Evolutionary conservation across 1,284 basidiomycete genomes (phyloP), one percentile per base, ranked within the genome.

Genomic region (Tetrapyrgos nigripes): DNA sequence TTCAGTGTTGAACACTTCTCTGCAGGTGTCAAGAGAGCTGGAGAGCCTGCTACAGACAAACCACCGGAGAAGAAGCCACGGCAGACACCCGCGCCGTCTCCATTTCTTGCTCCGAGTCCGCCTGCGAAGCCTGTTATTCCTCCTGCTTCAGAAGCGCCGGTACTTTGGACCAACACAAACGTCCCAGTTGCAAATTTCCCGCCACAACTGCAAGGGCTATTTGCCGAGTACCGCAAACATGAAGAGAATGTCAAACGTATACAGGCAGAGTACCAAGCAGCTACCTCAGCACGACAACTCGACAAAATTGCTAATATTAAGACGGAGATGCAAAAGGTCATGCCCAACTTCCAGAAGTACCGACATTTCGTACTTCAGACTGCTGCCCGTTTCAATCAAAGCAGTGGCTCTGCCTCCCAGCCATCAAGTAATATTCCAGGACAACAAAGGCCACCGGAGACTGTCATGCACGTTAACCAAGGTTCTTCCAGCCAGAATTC

Each of bases 1-100:
- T 10, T n/a, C n/a, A n/a, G n/a, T 46, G 27, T 29, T 46, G 17
- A 23, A 3, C 11, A 43, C 3, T 21, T 57, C 9, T 28, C 29
- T 28, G 27, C n/a, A 53, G 56, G 56, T 24, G 24, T 53, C 11
- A 58, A 58, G 29, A 50, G 56, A 19, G 31, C 68, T 10, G 71
- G 69, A 26, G 76, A 76, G 28, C 62, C 69, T 24, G 55, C 52
- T 29, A 55, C 55, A n/a, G 70, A 73, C 29, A 62, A 63, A 37
- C 65, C 74, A 1, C 71, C 74, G 33, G 78, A 79, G 23, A 80
- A 80, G 58, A 70, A 76, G 52, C 68, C 68, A 3, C 72, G 74
- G 24, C 47, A 44, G 40, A 14, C 26, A n/a, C 57, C 60, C 48
- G 50, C 47, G 8, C 27, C 53, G 13, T 27, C 50, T 29, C 62